A percentile compares a stretch with the other conserved stretches of the same genome.
Conservation (phyloP, 441 rosid species). For the Populus trichocarpa region DNA sequence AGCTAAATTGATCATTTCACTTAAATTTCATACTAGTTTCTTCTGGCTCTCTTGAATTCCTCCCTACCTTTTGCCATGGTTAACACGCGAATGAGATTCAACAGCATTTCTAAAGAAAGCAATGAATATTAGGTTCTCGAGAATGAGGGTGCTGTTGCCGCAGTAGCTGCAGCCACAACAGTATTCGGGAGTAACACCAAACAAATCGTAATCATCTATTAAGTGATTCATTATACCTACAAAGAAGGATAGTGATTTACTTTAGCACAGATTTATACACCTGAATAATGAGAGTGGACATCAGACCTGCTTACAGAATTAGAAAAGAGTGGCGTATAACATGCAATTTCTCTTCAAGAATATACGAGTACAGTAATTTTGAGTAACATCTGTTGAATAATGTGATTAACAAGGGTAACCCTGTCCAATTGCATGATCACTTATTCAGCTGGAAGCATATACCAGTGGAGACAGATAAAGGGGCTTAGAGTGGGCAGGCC, state of each 20-base stretch:
- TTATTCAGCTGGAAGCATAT: no score
- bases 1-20: background rate
- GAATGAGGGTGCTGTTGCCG: no score
- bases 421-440: no score
- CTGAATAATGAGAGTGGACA: background rate
- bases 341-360: background rate
- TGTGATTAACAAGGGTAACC: background rate
- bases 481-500: no score
- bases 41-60: background rate
- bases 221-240: background rate
- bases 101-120: no score
- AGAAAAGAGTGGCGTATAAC: background rate
- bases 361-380: background rate
- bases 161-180: background rate
- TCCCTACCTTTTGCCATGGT: background rate
- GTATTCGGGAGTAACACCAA: background rate
- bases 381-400: background rate
- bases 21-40: no score
- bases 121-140: no score
- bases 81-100: background rate
- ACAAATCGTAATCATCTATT: background rate
- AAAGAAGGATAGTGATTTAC: background rate
- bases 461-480: background rate
- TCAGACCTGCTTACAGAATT: background rate
- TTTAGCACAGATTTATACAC: background rate